Conservation (phyloP, 164 flowering plant species). For the Kalanchoe fedtschenkoi region DNA sequence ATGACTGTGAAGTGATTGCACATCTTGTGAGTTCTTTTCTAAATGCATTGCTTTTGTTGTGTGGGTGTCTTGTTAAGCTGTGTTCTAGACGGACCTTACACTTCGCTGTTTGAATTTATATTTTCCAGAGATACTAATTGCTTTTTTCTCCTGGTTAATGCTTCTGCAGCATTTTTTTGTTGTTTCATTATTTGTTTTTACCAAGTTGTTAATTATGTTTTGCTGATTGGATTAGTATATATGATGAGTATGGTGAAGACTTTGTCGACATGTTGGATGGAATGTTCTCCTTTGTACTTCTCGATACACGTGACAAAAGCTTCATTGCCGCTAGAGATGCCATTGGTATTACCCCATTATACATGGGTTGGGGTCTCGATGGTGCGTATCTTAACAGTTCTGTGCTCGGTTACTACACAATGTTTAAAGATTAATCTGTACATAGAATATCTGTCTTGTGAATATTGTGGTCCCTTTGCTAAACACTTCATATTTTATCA, state of each 20-base stretch:
- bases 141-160: no score
- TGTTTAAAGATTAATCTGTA: background rate
- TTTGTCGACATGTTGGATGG: conserved; percentile 96
- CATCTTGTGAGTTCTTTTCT: conserved; percentile 66
- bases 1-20: conserved; percentile 97
- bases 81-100: background rate
- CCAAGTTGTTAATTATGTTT: background rate
- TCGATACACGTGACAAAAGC: conserved; percentile 84
- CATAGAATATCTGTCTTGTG: background rate
- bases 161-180: no score
- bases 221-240: conserved; percentile 34
- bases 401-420: background rate
- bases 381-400: conserved; percentile 36
- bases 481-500: no score
- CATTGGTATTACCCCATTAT: conserved; percentile 90
- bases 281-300: conserved; percentile 94
- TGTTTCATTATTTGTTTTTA: background rate
- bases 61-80: background rate
- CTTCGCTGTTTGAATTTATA: no score
- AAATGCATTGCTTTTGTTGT: background rate
- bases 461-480: no score
- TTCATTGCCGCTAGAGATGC: conserved; percentile 95
- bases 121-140: no score
- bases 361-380: conserved; percentile 97
- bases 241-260: conserved; percentile 89